These are phyloP conservation scores for Balamuthia mandrillaris DNA, from an alignment of 208 protist genomes.

Conservation along the genomic window DNA sequence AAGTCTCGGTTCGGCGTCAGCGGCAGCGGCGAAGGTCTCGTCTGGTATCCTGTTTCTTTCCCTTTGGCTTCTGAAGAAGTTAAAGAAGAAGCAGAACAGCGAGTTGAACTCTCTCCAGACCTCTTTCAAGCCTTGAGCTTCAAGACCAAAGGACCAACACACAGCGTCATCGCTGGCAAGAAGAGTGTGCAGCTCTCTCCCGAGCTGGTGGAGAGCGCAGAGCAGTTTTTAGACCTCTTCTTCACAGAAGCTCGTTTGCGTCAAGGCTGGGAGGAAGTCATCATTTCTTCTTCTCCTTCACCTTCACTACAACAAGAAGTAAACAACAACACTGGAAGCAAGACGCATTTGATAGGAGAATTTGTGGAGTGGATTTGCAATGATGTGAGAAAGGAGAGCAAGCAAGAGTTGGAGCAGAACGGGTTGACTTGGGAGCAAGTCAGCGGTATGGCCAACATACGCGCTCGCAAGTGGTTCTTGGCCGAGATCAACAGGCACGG, in stretches of 20 bases:
- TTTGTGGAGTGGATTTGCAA: constrained; percentile 11
- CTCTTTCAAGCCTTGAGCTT: too few relatives aligned
- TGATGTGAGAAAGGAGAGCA: constrained; percentile 28
- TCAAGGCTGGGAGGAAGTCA: constrained; percentile 16
- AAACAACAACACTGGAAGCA: neutral
- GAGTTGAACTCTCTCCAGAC: too few relatives aligned
- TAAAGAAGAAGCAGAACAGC: too few relatives aligned
- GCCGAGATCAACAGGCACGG: constrained; percentile 20
- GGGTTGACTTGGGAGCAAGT: neutral
- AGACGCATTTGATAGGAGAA: neutral
- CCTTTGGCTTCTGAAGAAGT: neutral
- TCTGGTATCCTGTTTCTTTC: constrained; percentile 9
- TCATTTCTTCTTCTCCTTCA: neutral
- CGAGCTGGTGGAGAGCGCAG: constrained; percentile 4
- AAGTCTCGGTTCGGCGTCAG: neutral
- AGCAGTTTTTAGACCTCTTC: constrained; percentile 9
- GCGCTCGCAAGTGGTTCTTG: constrained; percentile 5
- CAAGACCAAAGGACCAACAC: constrained; percentile 16
- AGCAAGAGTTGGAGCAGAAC: constrained; percentile 7
- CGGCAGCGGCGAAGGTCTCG: constrained; percentile 15
- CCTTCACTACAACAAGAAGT: neutral
- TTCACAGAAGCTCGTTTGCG: neutral
- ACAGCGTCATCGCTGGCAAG: constrained; percentile 1
- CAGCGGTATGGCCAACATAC: constrained; percentile 9
- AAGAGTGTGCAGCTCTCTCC: constrained; percentile 1